Percentiles rank a stretch among this genome's conserved stretches.
phyloP scores from a whole-genome alignment of 2,329 filamentous ascomycete genomes.

The Pseudogymnoascus sp. region DNA sequence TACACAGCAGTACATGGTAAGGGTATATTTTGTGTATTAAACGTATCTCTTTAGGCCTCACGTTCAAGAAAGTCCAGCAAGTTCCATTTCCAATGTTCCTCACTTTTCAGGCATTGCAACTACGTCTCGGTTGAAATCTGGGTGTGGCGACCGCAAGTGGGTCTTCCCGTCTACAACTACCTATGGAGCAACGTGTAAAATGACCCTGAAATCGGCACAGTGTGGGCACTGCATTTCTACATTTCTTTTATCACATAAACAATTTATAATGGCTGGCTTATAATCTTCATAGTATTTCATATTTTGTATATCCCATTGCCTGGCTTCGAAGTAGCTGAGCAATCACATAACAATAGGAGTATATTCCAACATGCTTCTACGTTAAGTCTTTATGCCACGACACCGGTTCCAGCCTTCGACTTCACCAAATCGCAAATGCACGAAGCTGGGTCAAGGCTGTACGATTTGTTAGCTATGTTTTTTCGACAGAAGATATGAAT shows the following conservation, averaged over 20 bases:
- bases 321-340: not conserved
- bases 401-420: not conserved
- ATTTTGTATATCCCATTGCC: too few relatives aligned
- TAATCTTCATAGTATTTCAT: too few relatives aligned
- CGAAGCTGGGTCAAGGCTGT: not conserved
- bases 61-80: not conserved
- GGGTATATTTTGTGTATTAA: not conserved
- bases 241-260: not conserved
- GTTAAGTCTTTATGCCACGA: not conserved
- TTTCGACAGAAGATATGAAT: not conserved
- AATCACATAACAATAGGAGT: not conserved
- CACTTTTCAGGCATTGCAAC: not conserved
- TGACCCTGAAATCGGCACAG: not conserved
- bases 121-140: not conserved
- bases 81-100: not conserved
- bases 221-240: not conserved
- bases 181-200: too few relatives aligned
- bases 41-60: not conserved
- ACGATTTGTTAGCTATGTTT: not conserved
- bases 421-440: not conserved
- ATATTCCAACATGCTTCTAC: not conserved
- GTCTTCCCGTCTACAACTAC: too few relatives aligned
- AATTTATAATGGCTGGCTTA: too few relatives aligned
- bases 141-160: too few relatives aligned
- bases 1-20: too few relatives aligned